phyloP scores from a whole-genome alignment of 2,329 filamentous ascomycete genomes.

The Fusarium ambrosium region DNA sequence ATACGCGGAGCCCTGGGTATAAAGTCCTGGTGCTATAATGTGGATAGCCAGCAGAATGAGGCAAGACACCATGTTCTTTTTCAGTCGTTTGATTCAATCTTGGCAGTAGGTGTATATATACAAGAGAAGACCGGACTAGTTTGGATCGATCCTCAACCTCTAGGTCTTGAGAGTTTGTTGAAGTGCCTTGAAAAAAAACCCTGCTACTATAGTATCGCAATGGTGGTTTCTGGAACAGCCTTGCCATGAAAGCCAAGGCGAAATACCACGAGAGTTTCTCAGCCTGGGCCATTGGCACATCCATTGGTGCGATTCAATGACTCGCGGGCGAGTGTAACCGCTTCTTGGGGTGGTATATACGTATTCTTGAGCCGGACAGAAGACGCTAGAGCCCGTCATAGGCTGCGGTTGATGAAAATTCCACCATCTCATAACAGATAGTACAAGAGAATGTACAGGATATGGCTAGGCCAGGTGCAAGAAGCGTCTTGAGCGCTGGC shows the following conservation, averaged over 20 bases:
- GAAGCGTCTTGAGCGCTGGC: not conserved
- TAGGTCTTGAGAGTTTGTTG: not conserved
- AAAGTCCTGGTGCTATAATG: not conserved
- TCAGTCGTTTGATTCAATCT: not conserved
- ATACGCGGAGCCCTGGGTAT: not conserved
- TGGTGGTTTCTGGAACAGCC: not conserved
- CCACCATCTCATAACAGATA: too few species aligned
- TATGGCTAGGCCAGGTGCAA: not conserved
- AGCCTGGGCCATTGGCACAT: not conserved
- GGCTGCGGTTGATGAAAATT: not conserved
- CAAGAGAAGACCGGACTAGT: not conserved
- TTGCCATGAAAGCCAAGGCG: not conserved
- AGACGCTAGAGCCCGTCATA: not conserved
- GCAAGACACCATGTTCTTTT: not conserved
- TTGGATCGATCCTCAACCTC: not conserved
- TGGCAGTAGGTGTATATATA: not conserved
- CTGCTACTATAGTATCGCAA: not conserved
- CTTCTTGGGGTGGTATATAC: not conserved
- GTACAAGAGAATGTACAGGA: too few species aligned
- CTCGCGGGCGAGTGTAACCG: not conserved
- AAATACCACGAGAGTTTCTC: not conserved
- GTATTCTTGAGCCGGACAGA: not conserved
- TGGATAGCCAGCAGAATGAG: not conserved
- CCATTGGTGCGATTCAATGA: not conserved
- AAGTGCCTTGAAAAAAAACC: not conserved